Conservation (phyloP, 805 yeast genomes). For the Grigorovia jiainica region DNA sequence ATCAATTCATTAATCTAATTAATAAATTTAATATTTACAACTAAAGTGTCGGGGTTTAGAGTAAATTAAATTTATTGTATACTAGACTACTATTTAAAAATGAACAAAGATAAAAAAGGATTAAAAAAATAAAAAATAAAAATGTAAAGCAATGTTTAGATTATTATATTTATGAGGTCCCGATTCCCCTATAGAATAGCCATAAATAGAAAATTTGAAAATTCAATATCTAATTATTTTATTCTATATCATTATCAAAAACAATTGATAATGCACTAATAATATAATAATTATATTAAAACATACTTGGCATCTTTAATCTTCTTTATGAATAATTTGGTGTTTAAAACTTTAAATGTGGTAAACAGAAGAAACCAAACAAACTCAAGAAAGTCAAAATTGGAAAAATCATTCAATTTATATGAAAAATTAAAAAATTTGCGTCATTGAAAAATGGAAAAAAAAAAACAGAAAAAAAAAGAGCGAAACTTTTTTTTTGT, state of each 20-base stretch:
- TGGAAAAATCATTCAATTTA: background rate
- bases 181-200: slow-evolving; percentile 45
- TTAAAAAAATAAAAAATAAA: background rate
- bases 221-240: no score
- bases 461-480: no score
- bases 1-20: no score
- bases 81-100: no score
- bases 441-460: background rate
- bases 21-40: background rate
- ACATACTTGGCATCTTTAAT: slow-evolving; percentile 16
- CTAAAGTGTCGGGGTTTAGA: slow-evolving; percentile 87
- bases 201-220: no score
- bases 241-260: background rate
- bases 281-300: background rate
- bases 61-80: slow-evolving; percentile 32
- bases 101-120: no score
- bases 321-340: background rate
- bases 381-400: background rate
- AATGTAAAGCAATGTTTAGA: background rate
- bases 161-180: slow-evolving; percentile 43
- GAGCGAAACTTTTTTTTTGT: no score
- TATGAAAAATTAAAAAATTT: background rate
- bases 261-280: background rate
- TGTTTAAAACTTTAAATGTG: background rate
- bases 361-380: background rate